Conservation (phyloP, 768 basidiomycete species). For the Rhizopogon rudus region DNA sequence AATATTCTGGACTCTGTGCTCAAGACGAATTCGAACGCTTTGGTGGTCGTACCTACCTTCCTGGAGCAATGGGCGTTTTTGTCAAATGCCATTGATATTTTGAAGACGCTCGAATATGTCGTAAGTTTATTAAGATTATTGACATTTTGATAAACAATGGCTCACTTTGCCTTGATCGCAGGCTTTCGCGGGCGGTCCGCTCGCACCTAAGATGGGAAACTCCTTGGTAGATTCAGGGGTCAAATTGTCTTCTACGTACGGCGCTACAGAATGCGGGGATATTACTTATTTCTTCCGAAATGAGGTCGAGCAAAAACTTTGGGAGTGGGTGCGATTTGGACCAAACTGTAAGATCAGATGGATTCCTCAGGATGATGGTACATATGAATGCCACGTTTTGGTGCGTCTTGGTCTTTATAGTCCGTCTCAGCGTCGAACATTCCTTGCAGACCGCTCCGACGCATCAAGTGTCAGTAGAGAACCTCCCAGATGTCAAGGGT, state of each 20-base stretch:
- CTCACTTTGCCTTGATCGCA: too few relatives aligned
- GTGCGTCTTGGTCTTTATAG: conserved; percentile 15
- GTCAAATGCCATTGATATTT: too few relatives aligned
- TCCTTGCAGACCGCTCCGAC: conserved; percentile 19
- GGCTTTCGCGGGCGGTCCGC: too few relatives aligned
- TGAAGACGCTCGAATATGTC: too few relatives aligned
- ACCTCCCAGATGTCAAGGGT: conserved; percentile 12
- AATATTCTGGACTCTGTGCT: conserved; percentile 15
- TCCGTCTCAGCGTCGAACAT: neutral
- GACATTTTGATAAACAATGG: too few relatives aligned
- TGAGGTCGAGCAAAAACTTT: conserved; percentile 7
- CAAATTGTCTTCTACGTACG: too few relatives aligned
- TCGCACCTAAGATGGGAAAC: too few relatives aligned
- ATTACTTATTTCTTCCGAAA: conserved; percentile 9
- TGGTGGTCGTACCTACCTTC: too few relatives aligned
- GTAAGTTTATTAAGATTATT: too few relatives aligned
- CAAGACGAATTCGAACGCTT: conserved; percentile 7
- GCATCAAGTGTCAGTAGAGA: conserved; percentile 27
- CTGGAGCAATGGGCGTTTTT: too few relatives aligned
- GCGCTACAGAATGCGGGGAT: neutral
- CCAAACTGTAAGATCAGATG: conserved; percentile 21
- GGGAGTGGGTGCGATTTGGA: too few relatives aligned
- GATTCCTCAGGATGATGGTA: conserved; percentile 31
- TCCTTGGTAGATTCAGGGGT: too few relatives aligned
- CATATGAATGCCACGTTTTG: conserved; percentile 34